Base-by-base conservation (phyloP, 495 filamentous ascomycete species). In the Copromyces sp. region DNA sequence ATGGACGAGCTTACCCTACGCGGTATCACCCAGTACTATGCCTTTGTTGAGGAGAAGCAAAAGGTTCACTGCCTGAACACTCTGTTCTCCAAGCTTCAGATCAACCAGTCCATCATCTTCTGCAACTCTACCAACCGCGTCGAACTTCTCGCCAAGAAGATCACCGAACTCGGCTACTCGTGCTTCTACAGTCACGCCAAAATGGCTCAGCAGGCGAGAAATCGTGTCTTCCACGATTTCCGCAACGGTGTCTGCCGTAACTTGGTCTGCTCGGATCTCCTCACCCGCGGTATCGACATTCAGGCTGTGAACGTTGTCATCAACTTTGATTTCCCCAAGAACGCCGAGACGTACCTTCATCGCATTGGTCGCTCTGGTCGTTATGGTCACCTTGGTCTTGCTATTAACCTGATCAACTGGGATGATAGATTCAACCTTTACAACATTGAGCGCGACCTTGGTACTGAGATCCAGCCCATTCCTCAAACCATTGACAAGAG, bases 101-200 rank as follows among this genome's bases (percentile, higher is more conserved):
- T 99, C 83, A 99, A 99, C 81, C 95, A 99, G 85, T 98, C 96
- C 69, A 99, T 99, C 84, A 99, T 99, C 78, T 99, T 99, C 85
- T 99, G 95, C 86, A 99, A 99, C 81, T 98, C 96, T 47, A 98
- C 95, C 47, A 98, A 97, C 79, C 94, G 95, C 61, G 95, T 99
- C 20, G 95, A 99, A 81, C 86, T 99, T 20, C 87, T 99, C 24
- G 95, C 95, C 41, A 99, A 99, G 86, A 99, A 98, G 82, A 99
- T 99, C 79, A 98, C 96, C 16, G 95, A 99, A 80, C 88, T 99
- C 72, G 95, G 95, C 47, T 99, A 98, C 83, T 98, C 96, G 12
- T 99, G 95, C 85, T 99, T 98, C 84, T 99, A 99, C 86, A 98
- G 94, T 53, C 95, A 99, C 78, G 95, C 95, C 39, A 93, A 92